phyloP scores from a whole-genome alignment of 1,284 basidiomycete genomes.

The Lentinula novae-zelandiae region DNA sequence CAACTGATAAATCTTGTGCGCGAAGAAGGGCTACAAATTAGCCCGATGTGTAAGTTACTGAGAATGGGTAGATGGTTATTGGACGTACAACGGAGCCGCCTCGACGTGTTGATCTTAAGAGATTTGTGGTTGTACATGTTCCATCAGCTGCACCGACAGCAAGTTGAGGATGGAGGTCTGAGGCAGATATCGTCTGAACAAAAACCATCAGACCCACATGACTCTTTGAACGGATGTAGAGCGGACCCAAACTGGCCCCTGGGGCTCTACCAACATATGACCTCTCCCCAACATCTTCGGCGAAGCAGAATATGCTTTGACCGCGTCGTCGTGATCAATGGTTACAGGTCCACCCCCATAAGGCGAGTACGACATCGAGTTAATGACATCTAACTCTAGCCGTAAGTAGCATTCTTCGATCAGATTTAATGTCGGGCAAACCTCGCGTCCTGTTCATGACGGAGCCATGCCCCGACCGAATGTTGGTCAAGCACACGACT shows the following conservation, averaged over 20 bases:
- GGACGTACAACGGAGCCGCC: conserved; percentile 62
- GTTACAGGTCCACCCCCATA: conserved; percentile 66
- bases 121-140: conserved; percentile 67
- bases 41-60: background rate
- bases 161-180: conserved; percentile 85
- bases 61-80: too few species aligned
- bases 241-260: conserved; percentile 79
- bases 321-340: conserved; percentile 73
- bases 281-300: conserved; percentile 74
- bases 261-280: conserved; percentile 65
- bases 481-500: conserved; percentile 66
- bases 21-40: conserved; percentile 61
- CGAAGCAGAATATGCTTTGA: conserved; percentile 69
- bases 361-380: conserved; percentile 58
- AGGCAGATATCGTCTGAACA: conserved; percentile 63
- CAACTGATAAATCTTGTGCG: conserved; percentile 79
- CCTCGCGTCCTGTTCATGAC: conserved; percentile 76
- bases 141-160: conserved; percentile 84
- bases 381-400: conserved; percentile 59
- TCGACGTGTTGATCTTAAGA: conserved; percentile 62
- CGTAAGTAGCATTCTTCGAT: background rate
- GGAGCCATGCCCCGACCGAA: conserved; percentile 60
- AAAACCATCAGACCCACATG: background rate
- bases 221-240: background rate
- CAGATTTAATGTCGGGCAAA: conserved; percentile 22